Conservation (phyloP, 2,329 filamentous ascomycete genomes). For the Verruconis gallopava region DNA sequence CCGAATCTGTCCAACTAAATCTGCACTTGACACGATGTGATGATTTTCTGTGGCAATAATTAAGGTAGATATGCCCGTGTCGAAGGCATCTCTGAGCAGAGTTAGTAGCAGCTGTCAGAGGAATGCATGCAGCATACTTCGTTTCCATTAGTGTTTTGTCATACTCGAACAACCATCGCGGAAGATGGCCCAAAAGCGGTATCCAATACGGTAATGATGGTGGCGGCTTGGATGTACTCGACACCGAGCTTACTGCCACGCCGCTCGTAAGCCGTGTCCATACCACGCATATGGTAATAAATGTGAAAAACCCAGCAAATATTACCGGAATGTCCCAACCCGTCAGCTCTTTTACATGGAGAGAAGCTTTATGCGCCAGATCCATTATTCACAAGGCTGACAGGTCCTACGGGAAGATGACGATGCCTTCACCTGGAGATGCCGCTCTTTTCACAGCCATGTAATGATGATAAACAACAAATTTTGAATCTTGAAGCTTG, state of each 20-base stretch:
- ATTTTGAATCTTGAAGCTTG: no score
- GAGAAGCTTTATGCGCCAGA: no score
- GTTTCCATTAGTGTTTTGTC: slow-evolving; percentile 4
- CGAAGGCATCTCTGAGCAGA: neutral
- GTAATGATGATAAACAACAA: no score
- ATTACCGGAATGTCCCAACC: slow-evolving; percentile 3
- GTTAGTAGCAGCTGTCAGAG: neutral
- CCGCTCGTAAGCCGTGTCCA: slow-evolving; percentile 6
- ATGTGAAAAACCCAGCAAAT: neutral
- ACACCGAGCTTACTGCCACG: neutral
- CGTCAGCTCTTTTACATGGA: neutral
- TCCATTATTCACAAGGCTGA: no score
- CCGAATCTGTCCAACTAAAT: neutral
- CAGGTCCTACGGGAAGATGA: no score
- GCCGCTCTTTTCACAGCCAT: no score
- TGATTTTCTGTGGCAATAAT: slow-evolving; percentile 1
- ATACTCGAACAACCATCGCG: slow-evolving; percentile 2
- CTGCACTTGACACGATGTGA: neutral
- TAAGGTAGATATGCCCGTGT: slow-evolving; percentile 5
- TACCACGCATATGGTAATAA: neutral
- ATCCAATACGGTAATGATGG: slow-evolving; percentile 9
- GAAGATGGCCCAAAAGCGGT: slow-evolving; percentile 6
- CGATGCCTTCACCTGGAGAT: no score
- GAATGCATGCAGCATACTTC: neutral
- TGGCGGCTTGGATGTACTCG: slow-evolving; percentile 2